Evolutionary conservation across 1,284 basidiomycete genomes (phyloP).

Genomic region (Termitomyces sp.): DNA sequence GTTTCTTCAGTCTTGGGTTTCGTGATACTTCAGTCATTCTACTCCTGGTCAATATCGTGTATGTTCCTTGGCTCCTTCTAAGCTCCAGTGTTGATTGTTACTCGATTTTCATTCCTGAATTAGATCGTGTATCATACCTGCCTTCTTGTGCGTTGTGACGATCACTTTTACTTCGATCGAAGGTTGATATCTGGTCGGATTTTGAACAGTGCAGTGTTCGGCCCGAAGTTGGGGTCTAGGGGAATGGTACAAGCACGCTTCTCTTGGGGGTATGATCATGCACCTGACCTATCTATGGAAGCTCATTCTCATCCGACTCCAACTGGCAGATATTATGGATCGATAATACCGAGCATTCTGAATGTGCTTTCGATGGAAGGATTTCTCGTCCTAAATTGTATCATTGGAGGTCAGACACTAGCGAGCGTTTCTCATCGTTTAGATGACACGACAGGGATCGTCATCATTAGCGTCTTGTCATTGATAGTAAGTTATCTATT

Average conservation of each 20-base stretch:
- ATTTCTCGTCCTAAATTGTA: constrained; percentile 68
- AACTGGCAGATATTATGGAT: constrained; percentile 51
- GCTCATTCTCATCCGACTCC: constrained; percentile 40
- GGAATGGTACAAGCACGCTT: constrained; percentile 36
- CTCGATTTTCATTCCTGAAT: background rate
- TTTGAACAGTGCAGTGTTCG: constrained; percentile 26
- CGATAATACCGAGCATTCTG: constrained; percentile 57
- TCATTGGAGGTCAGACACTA: constrained; percentile 72
- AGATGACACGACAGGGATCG: constrained; percentile 63
- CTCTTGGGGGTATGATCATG: constrained; percentile 31
- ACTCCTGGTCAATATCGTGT: constrained; percentile 53
- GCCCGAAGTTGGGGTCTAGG: constrained; percentile 32
- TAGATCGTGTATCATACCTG: constrained; percentile 36
- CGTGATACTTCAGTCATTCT: constrained; percentile 49
- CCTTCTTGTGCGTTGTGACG: constrained; percentile 48
- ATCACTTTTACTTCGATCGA: background rate
- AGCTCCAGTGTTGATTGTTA: background rate
- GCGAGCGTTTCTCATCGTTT: constrained; percentile 51
- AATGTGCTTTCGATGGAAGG: constrained; percentile 64
- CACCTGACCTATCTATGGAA: background rate
- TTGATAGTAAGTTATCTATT: constrained; percentile 42
- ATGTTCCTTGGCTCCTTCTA: constrained; percentile 19
- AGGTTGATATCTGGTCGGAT: background rate
- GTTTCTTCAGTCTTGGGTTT: constrained; percentile 53
- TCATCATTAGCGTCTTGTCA: constrained; percentile 68